Evolutionary conservation across 2,329 filamentous ascomycete genomes (phyloP), one percentile per base, ranked within the genome.

Genomic region (Ceratocystis destructans): DNA sequence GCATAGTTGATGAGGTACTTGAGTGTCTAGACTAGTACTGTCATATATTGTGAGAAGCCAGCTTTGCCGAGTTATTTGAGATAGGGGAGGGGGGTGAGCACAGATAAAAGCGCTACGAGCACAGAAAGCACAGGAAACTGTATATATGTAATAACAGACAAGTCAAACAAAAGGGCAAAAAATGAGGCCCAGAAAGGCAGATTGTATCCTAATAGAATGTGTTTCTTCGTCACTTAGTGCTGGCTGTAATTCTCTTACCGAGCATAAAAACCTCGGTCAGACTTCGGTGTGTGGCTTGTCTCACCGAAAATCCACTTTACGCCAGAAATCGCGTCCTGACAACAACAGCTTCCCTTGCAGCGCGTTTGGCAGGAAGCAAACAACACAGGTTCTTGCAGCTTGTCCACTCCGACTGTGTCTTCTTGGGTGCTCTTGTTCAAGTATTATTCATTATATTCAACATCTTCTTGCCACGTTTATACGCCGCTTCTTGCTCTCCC

Each of bases 1-100:
- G 28, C 73, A 76, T 76, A 69, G 22, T 62, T 33, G 7, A 22
- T 10, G 1, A n/a, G 15, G 10, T 45, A 17, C 25, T 44, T 10
- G 41, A 17, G n/a, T 20, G 17, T 25, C 3, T 33, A 65, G 3
- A 15, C n/a, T n/a, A 8, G n/a, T 20, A 12, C n/a, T 22, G 37
- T 41, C 37, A 41, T 41, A 12, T 10, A 15, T 41, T 41, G 37
- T 41, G 37, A 41, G 37, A 41, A 4, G 37, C 12, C 37, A 41
- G 12, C 37, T 41, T 41, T 41, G 37, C 37, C 12, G 33, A 37
- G 33, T 37, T 37, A 10, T 37, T 10, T 37, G 2, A 37, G 33
- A 37, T 37, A 7, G 8, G 33, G 8, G 33, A 8, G 37, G 1
- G 1, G 37, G 37, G 10, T 15, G 37, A 5, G 10, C 37, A 41